These are phyloP conservation scores for Jaapia argillacea DNA, from an alignment of 768 basidiomycete genomes.

Conservation along the genomic window DNA sequence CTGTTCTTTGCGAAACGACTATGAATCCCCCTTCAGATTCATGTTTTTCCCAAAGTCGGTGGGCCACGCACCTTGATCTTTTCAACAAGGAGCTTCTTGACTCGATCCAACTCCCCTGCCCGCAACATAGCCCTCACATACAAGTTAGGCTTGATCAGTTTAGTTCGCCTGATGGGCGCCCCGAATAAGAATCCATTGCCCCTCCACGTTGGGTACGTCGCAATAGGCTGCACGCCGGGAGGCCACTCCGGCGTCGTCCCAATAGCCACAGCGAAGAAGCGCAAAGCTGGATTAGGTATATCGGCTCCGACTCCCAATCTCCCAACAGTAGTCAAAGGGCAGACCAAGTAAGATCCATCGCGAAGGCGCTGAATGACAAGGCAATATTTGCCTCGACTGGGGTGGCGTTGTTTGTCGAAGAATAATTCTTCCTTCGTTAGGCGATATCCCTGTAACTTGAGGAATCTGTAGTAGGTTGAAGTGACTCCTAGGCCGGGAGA, in stretches of 20 bases:
- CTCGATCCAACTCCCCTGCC: constrained; percentile 5
- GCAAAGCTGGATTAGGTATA: constrained; percentile 16
- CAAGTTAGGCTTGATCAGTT: constrained; percentile 2
- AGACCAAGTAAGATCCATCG: constrained; percentile 22
- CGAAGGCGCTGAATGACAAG: constrained; percentile 23
- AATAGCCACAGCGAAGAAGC: constrained; percentile 26
- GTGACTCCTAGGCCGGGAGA: constrained; percentile 4
- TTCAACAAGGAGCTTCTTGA: constrained; percentile 1
- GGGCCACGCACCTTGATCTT: constrained; percentile 1
- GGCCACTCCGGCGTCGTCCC: constrained; percentile 20
- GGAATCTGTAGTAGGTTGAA: constrained; percentile 6
- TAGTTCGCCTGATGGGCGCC: constrained; percentile 18
- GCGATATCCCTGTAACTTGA: constrained; percentile 1
- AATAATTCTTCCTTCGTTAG: constrained; percentile 2
- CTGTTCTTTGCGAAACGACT: no score
- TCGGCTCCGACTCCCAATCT: constrained; percentile 14
- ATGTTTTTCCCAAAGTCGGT: no score
- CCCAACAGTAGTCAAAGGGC: constrained; percentile 26
- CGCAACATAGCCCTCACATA: not conserved
- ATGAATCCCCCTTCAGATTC: no score
- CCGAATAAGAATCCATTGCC: constrained; percentile 21
- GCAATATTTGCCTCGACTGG: constrained; percentile 13
- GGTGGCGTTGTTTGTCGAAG: not conserved
- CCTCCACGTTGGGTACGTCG: constrained; percentile 20
- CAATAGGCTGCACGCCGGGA: constrained; percentile 15